Conservation (phyloP, 805 yeast species). For the Brettanomyces bruxellensis region DNA sequence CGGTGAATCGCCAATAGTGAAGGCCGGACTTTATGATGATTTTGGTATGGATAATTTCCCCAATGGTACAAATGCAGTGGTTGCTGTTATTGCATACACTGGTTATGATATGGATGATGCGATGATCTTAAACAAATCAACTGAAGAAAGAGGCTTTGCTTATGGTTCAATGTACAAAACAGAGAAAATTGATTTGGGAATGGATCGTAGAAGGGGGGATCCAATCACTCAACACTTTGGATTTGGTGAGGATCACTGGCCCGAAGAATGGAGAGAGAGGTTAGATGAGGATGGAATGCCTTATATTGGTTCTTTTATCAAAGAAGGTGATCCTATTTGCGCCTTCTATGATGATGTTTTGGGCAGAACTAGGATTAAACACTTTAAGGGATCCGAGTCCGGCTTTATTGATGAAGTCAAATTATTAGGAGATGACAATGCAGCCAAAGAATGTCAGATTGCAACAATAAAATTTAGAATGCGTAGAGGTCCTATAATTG, state of each 20-base stretch:
- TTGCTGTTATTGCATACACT: slow-evolving; percentile 96
- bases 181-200: slow-evolving; percentile 78
- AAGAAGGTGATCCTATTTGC: slow-evolving; percentile 93
- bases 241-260: slow-evolving; percentile 89
- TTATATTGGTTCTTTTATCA: slow-evolving; percentile 73
- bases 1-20: slow-evolving; percentile 96
- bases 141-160: slow-evolving; percentile 96
- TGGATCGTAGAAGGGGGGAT: slow-evolving; percentile 80
- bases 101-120: slow-evolving; percentile 99
- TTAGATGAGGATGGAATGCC: slow-evolving; percentile 93
- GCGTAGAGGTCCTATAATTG: slow-evolving; percentile 88
- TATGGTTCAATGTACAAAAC: slow-evolving; percentile 95
- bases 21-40: slow-evolving; percentile 87
- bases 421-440: slow-evolving; percentile 75
- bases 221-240: slow-evolving; percentile 93
- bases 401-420: slow-evolving; percentile 95
- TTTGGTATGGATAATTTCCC: slow-evolving; percentile 99
- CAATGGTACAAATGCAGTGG: slow-evolving; percentile 96
- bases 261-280: slow-evolving; percentile 79
- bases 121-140: slow-evolving; percentile 95
- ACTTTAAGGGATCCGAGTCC: slow-evolving; percentile 90
- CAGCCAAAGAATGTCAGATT: slow-evolving; percentile 71
- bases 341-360: slow-evolving; percentile 87
- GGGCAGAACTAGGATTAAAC: slow-evolving; percentile 86
- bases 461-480: slow-evolving; percentile 84